Conservation (phyloP, 83 land plant species). For the Larix sibirica region DNA sequence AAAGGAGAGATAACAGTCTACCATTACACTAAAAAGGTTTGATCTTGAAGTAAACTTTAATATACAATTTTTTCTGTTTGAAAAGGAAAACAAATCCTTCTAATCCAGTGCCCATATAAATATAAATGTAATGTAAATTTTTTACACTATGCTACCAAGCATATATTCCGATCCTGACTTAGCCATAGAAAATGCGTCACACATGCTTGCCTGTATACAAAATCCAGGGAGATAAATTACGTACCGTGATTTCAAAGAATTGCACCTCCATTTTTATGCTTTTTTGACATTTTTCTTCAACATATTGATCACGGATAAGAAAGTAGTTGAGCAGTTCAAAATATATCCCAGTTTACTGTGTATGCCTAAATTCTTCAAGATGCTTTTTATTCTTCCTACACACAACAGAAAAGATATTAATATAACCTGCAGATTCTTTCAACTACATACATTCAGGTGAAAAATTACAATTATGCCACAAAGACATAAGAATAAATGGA, state of each 20-base stretch:
- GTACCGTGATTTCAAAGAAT: background rate
- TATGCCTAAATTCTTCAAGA: constrained; percentile 11
- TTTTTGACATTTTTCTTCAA: background rate
- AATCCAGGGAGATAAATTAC: background rate
- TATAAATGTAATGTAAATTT: background rate
- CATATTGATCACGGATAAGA: background rate
- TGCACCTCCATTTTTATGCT: background rate
- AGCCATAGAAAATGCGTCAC: background rate
- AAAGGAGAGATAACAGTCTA: background rate
- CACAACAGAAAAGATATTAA: background rate
- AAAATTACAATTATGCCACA: background rate
- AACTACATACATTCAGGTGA: background rate
- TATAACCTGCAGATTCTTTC: background rate
- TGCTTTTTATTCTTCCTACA: constrained; percentile 2
- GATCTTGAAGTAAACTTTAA: background rate
- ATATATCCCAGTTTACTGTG: background rate
- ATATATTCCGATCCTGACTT: background rate
- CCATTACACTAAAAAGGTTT: background rate
- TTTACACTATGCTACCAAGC: background rate
- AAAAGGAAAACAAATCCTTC: background rate
- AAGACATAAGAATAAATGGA: background rate
- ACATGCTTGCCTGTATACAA: background rate
- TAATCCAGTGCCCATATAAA: background rate
- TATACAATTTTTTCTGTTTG: background rate
- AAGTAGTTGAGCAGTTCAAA: background rate